Percentiles rank a stretch among this genome's conserved stretches.
Evolutionary conservation across 305 asterid species (phyloP).

Genomic region (Fraxinus xanthoxyloides): DNA sequence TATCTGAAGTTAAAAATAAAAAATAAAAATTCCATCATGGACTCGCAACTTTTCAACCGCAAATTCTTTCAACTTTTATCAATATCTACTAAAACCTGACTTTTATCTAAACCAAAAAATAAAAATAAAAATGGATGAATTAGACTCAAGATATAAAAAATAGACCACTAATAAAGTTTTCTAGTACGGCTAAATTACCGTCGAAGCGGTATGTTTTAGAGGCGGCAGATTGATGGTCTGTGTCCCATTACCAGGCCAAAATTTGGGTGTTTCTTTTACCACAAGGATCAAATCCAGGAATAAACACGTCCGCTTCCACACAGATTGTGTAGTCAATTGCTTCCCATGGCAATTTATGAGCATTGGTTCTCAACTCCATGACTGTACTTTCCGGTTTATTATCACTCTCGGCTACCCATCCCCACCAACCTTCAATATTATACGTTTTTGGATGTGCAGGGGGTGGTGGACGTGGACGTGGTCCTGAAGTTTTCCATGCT

Average conservation of each 20-base stretch:
- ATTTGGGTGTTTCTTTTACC: slow-evolving; percentile 84
- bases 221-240: slow-evolving; percentile 65
- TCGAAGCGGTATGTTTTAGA: slow-evolving; percentile 71
- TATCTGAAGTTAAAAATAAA: too few species aligned
- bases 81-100: too few species aligned
- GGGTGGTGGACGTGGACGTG: slow-evolving; percentile 98
- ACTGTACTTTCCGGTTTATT: slow-evolving; percentile 94
- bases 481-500: slow-evolving; percentile 62
- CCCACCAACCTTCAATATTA: slow-evolving; percentile 99
- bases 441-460: slow-evolving; percentile 84
- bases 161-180: neutral
- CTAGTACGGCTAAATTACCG: slow-evolving; percentile 44
- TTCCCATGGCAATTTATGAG: slow-evolving; percentile 92
- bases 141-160: neutral
- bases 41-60: too few species aligned
- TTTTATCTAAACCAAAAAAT: too few species aligned
- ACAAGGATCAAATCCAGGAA: slow-evolving; percentile 88
- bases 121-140: too few species aligned
- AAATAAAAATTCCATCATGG: too few species aligned
- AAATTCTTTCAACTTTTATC: too few species aligned
- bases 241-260: slow-evolving; percentile 95
- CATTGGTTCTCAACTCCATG: slow-evolving; percentile 83
- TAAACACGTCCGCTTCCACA: slow-evolving; percentile 78
- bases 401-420: slow-evolving; percentile 99
- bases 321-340: slow-evolving; percentile 84